phyloP scores from a whole-genome alignment of 495 filamentous ascomycete species.

The Penicillium lividum region DNA sequence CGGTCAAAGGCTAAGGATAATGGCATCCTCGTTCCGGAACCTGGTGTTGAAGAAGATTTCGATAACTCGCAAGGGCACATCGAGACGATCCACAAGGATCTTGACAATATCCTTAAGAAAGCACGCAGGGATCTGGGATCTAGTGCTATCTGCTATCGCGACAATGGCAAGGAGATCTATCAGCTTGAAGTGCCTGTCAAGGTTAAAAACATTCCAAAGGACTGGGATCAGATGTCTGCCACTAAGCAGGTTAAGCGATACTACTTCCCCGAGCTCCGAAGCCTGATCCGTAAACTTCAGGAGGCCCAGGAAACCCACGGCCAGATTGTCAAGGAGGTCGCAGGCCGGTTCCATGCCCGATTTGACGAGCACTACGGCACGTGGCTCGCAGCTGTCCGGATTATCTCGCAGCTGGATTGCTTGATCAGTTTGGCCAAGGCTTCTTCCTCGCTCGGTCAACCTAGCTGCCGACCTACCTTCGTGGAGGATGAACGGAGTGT shows the following conservation, averaged over 20 bases:
- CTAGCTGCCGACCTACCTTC: constrained; percentile 85
- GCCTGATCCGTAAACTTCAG: constrained; percentile 79
- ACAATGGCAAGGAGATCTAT: constrained; percentile 96
- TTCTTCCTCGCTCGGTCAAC: constrained; percentile 77
- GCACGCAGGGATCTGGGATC: constrained; percentile 67
- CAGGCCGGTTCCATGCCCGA: constrained; percentile 76
- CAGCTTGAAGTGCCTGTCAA: constrained; percentile 90
- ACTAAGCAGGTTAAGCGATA: constrained; percentile 90
- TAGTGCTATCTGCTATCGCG: constrained; percentile 73
- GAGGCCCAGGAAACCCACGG: constrained; percentile 94
- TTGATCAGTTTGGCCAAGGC: constrained; percentile 89
- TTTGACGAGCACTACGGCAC: constrained; percentile 84
- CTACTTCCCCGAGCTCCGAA: constrained; percentile 83
- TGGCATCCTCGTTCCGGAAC: constrained; percentile 77
- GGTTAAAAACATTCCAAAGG: constrained; percentile 76
- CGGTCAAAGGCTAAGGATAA: constrained; percentile 74
- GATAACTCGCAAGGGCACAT: constrained; percentile 81
- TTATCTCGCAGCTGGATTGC: constrained; percentile 92
- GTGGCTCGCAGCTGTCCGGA: constrained; percentile 87
- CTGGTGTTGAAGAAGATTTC: constrained; percentile 91
- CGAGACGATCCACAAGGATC: constrained; percentile 66
- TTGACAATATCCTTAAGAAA: constrained; percentile 70
- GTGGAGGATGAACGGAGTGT: constrained; percentile 81
- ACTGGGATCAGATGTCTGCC: constrained; percentile 95
- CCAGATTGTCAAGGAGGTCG: constrained; percentile 87